Evolutionary conservation across 2,329 filamentous ascomycete genomes (phyloP).

Genomic region (Colletotrichum sp.): DNA sequence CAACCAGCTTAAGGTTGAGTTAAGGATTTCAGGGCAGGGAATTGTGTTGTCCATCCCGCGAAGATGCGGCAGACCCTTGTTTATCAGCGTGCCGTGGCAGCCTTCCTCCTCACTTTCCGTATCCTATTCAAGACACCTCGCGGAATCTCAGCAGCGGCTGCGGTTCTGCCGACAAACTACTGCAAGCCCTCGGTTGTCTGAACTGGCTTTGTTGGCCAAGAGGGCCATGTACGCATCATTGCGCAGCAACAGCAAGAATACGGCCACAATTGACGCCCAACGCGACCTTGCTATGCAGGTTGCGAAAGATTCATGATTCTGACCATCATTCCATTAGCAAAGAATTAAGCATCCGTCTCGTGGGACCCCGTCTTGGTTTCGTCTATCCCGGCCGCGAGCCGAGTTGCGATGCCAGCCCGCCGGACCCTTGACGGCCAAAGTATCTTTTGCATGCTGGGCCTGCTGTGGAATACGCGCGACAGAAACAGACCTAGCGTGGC

Average conservation of each 20-base stretch:
- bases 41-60: neutral
- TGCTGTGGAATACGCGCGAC: neutral
- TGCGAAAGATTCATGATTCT: neutral
- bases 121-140: neutral
- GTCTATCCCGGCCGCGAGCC: neutral
- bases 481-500: neutral
- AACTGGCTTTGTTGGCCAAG: neutral
- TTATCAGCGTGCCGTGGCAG: neutral
- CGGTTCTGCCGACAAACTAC: neutral
- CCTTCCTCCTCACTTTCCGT: neutral
- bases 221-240: neutral
- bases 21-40: neutral
- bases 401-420: neutral
- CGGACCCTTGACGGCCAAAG: neutral
- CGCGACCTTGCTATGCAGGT: neutral
- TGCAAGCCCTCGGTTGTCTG: neutral
- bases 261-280: neutral
- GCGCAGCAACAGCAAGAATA: neutral
- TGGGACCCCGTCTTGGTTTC: neutral
- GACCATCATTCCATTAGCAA: neutral
- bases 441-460: neutral
- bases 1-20: neutral
- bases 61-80: neutral
- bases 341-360: neutral
- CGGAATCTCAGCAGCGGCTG: neutral